Evolutionary conservation across 2,329 filamentous ascomycete genomes (phyloP).

Genomic region (Plenodomus biglobosus): DNA sequence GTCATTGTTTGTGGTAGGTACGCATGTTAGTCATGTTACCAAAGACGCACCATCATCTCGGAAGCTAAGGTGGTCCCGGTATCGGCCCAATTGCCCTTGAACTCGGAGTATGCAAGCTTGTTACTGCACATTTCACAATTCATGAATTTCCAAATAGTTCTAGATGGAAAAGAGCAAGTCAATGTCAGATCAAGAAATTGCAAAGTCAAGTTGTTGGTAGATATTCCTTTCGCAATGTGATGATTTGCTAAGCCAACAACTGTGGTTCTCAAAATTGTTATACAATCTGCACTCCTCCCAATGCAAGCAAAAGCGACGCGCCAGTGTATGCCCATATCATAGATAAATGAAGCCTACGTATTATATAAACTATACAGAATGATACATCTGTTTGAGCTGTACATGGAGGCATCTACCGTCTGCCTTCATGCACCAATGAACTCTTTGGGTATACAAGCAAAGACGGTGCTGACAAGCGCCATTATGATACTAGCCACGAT

Average conservation of each 20-base stretch:
- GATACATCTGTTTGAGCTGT: neutral
- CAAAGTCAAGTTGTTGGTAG: no score
- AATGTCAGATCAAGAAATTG: no score
- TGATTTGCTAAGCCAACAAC: no score
- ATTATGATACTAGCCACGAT: conserved; percentile 69
- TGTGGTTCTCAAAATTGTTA: no score
- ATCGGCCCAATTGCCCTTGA: neutral
- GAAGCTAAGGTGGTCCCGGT: neutral
- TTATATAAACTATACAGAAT: neutral
- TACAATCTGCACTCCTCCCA: no score
- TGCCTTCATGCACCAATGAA: neutral
- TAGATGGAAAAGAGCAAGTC: no score
- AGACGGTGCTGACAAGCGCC: conserved; percentile 77
- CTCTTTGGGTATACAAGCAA: conserved; percentile 82
- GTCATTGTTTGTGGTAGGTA: no score
- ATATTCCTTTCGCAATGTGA: no score
- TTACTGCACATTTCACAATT: neutral
- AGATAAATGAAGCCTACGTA: neutral
- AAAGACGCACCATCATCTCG: neutral
- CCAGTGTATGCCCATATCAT: neutral
- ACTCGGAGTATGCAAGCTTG: neutral
- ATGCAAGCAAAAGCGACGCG: neutral
- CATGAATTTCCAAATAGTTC: no score
- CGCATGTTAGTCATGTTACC: no score
- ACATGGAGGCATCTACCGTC: neutral